Conservation (phyloP, 2,329 filamentous ascomycete genomes). For the Colletotrichum agaves region DNA sequence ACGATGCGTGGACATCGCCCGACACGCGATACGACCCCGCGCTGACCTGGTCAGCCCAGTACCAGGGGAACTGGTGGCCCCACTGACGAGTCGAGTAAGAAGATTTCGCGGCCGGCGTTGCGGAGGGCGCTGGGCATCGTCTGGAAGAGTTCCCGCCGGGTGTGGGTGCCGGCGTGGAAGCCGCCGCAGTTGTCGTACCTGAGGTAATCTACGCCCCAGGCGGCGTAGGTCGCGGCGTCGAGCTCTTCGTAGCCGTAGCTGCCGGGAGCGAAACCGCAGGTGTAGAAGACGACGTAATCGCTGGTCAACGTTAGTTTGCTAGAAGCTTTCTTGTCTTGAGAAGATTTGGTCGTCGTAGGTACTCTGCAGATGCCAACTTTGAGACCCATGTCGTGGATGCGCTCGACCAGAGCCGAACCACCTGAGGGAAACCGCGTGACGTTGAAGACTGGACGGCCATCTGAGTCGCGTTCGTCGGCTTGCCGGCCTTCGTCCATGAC, state of each 20-base stretch:
- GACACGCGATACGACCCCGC: slow-evolving; percentile 47
- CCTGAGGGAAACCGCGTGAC: slow-evolving; percentile 21
- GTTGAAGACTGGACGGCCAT: slow-evolving; percentile 13
- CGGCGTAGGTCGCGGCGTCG: slow-evolving; percentile 63
- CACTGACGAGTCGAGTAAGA: slow-evolving; percentile 49
- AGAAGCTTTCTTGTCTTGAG: no score
- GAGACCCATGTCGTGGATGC: slow-evolving; percentile 58
- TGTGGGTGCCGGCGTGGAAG: slow-evolving; percentile 59
- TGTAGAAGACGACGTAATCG: slow-evolving; percentile 55
- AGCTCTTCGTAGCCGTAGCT: slow-evolving; percentile 53
- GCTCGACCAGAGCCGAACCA: slow-evolving; percentile 57
- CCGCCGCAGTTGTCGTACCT: slow-evolving; percentile 65
- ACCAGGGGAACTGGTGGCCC: slow-evolving; percentile 43
- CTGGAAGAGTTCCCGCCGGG: slow-evolving; percentile 56
- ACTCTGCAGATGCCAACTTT: slow-evolving; percentile 64
- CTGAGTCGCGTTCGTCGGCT: background rate
- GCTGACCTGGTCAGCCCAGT: slow-evolving; percentile 40
- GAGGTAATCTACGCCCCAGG: slow-evolving; percentile 63
- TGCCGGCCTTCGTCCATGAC: slow-evolving; percentile 33
- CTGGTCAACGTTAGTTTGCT: background rate
- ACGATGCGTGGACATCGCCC: slow-evolving; percentile 47
- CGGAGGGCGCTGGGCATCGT: slow-evolving; percentile 47
- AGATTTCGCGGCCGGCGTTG: slow-evolving; percentile 45
- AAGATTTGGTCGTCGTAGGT: background rate
- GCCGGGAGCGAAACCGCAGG: slow-evolving; percentile 50